phyloP scores from a whole-genome alignment of 2,329 filamentous ascomycete genomes.

The Fusarium mangiferae region DNA sequence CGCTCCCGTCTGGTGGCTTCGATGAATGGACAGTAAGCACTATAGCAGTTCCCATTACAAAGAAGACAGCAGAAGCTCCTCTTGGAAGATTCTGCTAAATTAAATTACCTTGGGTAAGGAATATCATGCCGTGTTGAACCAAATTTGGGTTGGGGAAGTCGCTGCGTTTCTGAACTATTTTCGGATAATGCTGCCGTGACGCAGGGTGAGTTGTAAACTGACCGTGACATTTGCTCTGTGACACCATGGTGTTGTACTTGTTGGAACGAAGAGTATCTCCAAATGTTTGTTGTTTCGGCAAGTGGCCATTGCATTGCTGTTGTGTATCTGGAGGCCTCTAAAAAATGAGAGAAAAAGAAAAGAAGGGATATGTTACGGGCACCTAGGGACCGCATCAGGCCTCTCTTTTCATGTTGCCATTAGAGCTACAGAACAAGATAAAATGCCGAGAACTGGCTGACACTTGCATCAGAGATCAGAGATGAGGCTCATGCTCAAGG shows the following conservation, averaged over 20 bases:
- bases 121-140: neutral
- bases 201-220: neutral
- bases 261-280: neutral
- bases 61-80: no score
- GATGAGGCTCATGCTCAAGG: neutral
- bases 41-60: neutral
- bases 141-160: no score
- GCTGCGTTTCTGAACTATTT: neutral
- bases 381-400: neutral
- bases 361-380: neutral
- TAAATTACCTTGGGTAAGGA: no score
- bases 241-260: neutral
- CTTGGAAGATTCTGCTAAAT: neutral
- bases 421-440: neutral
- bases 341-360: neutral
- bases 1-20: neutral
- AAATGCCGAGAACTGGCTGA: neutral
- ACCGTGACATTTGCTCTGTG: neutral
- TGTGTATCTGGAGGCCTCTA: neutral
- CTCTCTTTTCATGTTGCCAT: neutral
- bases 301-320: neutral
- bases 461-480: neutral
- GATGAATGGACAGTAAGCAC: neutral
- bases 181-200: neutral
- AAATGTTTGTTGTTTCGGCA: neutral